Percentiles rank a stretch among this genome's conserved stretches.
Evolutionary conservation across 768 basidiomycete genomes (phyloP).

Genomic region (Ramaria sp.): DNA sequence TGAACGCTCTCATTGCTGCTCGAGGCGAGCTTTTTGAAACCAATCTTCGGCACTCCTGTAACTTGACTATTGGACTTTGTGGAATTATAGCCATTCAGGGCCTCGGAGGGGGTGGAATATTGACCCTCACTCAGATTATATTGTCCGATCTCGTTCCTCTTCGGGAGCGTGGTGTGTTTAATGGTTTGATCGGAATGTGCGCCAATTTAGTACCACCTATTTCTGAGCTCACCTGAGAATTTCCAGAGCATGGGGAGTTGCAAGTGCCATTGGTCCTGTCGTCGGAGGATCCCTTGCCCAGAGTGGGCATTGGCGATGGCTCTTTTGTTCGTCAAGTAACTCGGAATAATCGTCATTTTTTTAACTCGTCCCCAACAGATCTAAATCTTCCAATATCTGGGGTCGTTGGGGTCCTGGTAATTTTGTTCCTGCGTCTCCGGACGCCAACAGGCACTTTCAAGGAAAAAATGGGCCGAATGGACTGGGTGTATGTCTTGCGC

Average conservation of each 20-base stretch:
- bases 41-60: too few relatives aligned
- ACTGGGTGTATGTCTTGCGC: slow-evolving; percentile 28
- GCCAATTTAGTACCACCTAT: neutral
- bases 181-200: too few relatives aligned
- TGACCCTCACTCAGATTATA: too few relatives aligned
- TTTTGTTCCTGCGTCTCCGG: slow-evolving; percentile 23
- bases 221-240: neutral
- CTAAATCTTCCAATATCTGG: slow-evolving; percentile 29
- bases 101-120: too few relatives aligned
- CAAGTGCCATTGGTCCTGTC: too few relatives aligned
- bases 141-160: too few relatives aligned
- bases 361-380: slow-evolving; percentile 16
- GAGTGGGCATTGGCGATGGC: slow-evolving; percentile 18
- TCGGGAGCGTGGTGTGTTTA: too few relatives aligned
- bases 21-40: too few relatives aligned
- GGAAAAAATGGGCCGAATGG: slow-evolving; percentile 27
- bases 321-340: too few relatives aligned
- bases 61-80: too few relatives aligned
- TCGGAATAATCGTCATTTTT: neutral
- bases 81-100: too few relatives aligned
- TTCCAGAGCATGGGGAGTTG: slow-evolving; percentile 13
- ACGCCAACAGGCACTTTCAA: slow-evolving; percentile 22
- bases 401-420: slow-evolving; percentile 19
- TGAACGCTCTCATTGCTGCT: too few relatives aligned
- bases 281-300: slow-evolving; percentile 25